Conservation (phyloP, 306 rosid genomes). For the Echinosophora koreensis region DNA sequence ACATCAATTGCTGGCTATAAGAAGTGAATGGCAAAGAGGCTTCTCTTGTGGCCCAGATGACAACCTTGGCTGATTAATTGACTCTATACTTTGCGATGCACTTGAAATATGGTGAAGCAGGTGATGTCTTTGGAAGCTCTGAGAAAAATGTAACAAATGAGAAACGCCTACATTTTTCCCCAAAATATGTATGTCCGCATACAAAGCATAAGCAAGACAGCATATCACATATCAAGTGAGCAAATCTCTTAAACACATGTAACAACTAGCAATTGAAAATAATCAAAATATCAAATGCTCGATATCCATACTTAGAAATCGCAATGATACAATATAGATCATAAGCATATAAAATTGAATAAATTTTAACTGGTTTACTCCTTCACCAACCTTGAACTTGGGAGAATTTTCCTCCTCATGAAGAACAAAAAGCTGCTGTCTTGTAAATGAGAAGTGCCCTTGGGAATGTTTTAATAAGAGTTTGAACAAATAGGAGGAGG, state of each 20-base stretch:
- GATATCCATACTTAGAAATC: neutral
- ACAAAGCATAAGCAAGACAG: constrained; percentile 15
- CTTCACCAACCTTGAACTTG: neutral
- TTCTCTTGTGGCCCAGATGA: constrained; percentile 85
- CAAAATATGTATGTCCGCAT: neutral
- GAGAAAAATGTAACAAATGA: constrained; percentile 35
- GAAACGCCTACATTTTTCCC: constrained; percentile 9
- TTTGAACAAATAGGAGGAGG: neutral
- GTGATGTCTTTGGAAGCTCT: constrained; percentile 90
- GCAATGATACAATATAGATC: neutral
- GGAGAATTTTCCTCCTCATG: neutral
- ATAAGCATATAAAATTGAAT: neutral
- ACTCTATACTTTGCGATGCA: constrained; percentile 69
- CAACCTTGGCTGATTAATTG: constrained; percentile 90
- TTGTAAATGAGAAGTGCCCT: neutral
- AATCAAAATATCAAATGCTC: neutral
- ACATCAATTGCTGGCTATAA: constrained; percentile 71
- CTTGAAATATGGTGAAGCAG: constrained; percentile 68
- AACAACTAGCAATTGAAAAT: neutral
- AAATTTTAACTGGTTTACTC: neutral
- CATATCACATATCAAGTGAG: constrained; percentile 14
- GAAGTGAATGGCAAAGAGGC: constrained; percentile 84
- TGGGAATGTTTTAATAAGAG: neutral
- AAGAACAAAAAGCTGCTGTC: neutral
- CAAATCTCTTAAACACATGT: constrained; percentile 3